Evolutionary conservation across 139 green algal species (phyloP).

Genomic region (Coelastrella sp.): DNA sequence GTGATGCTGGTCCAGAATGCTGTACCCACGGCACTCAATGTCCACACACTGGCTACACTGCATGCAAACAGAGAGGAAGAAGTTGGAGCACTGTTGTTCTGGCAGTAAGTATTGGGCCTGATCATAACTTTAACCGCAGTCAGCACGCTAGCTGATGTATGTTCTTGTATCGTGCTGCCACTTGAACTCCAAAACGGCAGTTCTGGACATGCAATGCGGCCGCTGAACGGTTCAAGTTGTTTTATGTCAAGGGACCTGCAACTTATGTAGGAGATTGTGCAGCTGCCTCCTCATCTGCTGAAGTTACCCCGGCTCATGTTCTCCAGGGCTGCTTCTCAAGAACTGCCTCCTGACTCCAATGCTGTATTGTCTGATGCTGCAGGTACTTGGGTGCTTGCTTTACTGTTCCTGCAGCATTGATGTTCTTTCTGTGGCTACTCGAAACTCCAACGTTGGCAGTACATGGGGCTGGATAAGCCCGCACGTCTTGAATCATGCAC

Average conservation of each 20-base stretch:
- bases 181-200: too few relatives aligned
- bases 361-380: slow-evolving; percentile 10
- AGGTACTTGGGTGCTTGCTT: slow-evolving; percentile 35
- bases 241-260: too few relatives aligned
- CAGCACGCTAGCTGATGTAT: neutral
- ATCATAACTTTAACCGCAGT: neutral
- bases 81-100: slow-evolving; percentile 53
- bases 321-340: neutral
- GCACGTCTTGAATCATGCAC: too few relatives aligned
- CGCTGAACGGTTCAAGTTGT: too few relatives aligned
- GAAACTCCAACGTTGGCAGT: neutral
- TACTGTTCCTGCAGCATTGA: neutral
- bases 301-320: neutral
- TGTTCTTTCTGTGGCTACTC: slow-evolving; percentile 23
- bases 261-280: too few relatives aligned
- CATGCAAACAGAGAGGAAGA: slow-evolving; percentile 45
- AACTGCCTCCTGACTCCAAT: neutral
- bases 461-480: neutral
- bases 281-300: too few relatives aligned
- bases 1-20: slow-evolving; percentile 52
- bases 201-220: too few relatives aligned
- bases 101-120: slow-evolving; percentile 22
- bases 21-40: slow-evolving; percentile 52
- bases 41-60: slow-evolving; percentile 52
- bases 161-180: too few relatives aligned